Evolutionary conservation across 495 filamentous ascomycete species (phyloP), one percentile per base, ranked within the genome.

Genomic region (Schizothecium vesticola): DNA sequence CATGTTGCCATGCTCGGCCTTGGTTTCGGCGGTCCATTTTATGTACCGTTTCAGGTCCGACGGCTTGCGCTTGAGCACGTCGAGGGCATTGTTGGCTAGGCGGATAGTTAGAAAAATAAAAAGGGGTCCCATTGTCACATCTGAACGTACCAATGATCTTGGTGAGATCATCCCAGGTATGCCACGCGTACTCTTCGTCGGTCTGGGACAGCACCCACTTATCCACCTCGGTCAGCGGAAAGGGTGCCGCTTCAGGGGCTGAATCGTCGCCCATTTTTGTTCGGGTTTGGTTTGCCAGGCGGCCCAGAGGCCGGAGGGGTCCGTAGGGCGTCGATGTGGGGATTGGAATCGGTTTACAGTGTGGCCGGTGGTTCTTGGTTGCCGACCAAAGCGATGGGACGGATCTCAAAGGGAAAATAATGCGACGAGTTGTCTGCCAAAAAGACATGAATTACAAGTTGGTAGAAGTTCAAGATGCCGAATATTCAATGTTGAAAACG

Each of bases 11-110:
- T 95, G 96, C 66, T 88, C 72, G 31, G 81, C 79, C 69, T 91
- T 92, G 62, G 84, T 91, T 59, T 87, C 79, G 65, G 83, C 80
- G 10, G 87, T 88, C 93, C 93, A 97, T 64, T 86, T 77, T 64
- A 95, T 88, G 78, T 98, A 98, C 60, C 91, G 90, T 74, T 87
- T 83, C 11, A 97, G 85, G 74, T 95, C 91, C 68, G 90, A 92
- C 31, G 94, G 94, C 76, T 87, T 89, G 67, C 94, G 87, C 78
- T 91, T 91, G 31, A 98, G 84, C 13, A 88, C 83, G 28, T 83
- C 86, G 71, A 97, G 90, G 59, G 91, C 84, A 75, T 96, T 95
- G 61, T 69, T 75, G 31, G 83, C 89, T 91, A 69, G 31, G 23
- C 29, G 7, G 43, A 26, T 31, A 31, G 64, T 61, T 51, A 61